Evolutionary conservation across 2,329 filamentous ascomycete species (phyloP), one percentile per base, ranked within the genome.

Genomic region (Trichoderma aggressivum): DNA sequence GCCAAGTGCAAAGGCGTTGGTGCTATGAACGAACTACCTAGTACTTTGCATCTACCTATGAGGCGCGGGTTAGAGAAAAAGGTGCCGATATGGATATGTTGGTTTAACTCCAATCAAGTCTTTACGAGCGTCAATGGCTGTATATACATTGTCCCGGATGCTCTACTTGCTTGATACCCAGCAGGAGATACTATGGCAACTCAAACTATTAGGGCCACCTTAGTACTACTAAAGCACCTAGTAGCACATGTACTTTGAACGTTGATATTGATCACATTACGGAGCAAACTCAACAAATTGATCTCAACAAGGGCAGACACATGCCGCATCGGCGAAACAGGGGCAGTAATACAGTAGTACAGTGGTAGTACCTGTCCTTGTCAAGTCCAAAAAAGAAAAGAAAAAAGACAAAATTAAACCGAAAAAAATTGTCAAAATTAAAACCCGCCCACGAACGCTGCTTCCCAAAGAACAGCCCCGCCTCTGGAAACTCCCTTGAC

Each of bases 381-480:
- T 21, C 21, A 50, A 50, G 4, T 7, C 26, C 7, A 12, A 18
- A 53, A 28, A 36, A 10, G 16, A 21, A 39, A 56, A 5, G n/a
- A 39, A 14, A 14, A 28, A 28, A 10, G 32, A 30, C 39, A 56
- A 28, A 43, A 56, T 21, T 10, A n/a, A 58, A 30, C 47, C 47
- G 47, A 67, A 26, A 67, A 67, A 67, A 18, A n/a, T 32, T 16
- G 21, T 26, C 10, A 24, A 59, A 58, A 60, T 34, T 30, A 58
- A 43, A 43, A 50, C 43, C 30, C 26, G n/a, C 21, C 24, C n/a
- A 34, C 47, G 34, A 65, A 55, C 18, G 43, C 53, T 30, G 39
- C 56, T 69, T 60, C 56, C 43, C 39, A 60, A 47, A 61, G 26
- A 24, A 28, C 24, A 62, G 56, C 70, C 32, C 70, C 32, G 63